These are phyloP conservation scores for Populus nigra DNA, from an alignment of 345 rosid species.

Conservation along the genomic window DNA sequence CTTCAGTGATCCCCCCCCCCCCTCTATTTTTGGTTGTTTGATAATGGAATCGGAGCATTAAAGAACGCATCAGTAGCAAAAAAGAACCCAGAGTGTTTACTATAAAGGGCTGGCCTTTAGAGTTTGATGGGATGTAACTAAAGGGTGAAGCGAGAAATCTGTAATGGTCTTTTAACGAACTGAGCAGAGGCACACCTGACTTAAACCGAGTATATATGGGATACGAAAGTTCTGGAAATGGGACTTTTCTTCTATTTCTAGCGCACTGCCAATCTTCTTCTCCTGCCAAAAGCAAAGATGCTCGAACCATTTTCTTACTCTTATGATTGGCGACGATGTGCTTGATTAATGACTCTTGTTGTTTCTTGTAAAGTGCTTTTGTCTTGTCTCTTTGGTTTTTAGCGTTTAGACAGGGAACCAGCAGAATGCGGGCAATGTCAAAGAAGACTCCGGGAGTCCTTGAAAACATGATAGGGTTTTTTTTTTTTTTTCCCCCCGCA, in stretches of 20 bases:
- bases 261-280: constrained; percentile 2
- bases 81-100: too few species aligned
- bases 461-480: too few species aligned
- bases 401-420: background rate
- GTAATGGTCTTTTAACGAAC: background rate
- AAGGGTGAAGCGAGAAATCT: background rate
- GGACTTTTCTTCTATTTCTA: background rate
- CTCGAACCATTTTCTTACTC: constrained; percentile 7
- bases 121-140: background rate
- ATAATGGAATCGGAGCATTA: background rate
- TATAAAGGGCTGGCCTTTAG: background rate
- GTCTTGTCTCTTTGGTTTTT: background rate
- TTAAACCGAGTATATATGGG: background rate
- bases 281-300: background rate
- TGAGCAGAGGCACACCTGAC: background rate
- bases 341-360: background rate
- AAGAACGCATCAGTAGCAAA: background rate
- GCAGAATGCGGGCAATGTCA: background rate
- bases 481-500: too few species aligned
- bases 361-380: background rate
- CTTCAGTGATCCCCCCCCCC: background rate
- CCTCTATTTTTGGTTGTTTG: background rate
- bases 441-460: background rate
- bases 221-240: background rate
- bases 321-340: constrained; percentile 8